Base-by-base conservation (phyloP, 2,329 filamentous ascomycete genomes). In the Penicillium sp. region DNA sequence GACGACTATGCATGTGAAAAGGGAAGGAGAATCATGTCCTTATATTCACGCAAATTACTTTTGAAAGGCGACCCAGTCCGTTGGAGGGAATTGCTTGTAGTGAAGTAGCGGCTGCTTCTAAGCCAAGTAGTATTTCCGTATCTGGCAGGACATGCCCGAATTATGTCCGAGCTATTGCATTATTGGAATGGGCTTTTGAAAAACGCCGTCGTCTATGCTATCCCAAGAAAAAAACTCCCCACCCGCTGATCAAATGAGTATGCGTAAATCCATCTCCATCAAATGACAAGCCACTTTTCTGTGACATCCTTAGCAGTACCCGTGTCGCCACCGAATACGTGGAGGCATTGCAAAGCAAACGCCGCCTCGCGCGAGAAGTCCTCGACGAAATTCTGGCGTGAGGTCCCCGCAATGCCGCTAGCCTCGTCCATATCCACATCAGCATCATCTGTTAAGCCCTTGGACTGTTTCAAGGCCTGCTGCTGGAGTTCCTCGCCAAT, bases 321-420 rank as follows among this genome's bases (percentile, higher is more conserved):
- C 17, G 84, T 73, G 75, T 92, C 88, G 15, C 89, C 91, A 58
- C 83, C 84, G 49, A 89, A 78, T 13, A 85, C 82, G 73, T 89
- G 89, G 54, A 92, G 86, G 33, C 81, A 85, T 76, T 91, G 86
- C 66, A 93, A 77, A 33, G 91, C 90, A 77, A 89, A 89, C n/a
- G 91, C 91, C 17, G 91, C 89, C 75, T 94, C 91, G 8, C 82
- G 79, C 8, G 85, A 84, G 68, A 91, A 86, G 67, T 91, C 85
- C 70, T 89, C 86, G 15, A 78, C 72, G 59, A 76, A 68, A 9
- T 58, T 66, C 9, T 55, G 63, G 59, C 19, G 62, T 44, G 33
- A 37, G 22, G 24, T 57, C 56, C 35, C 56, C n/a, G 51, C 22
- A 26, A 30, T 26, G 40, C 63, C 26, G 26, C 61, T 59, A 45